Evolutionary conservation across 1,284 basidiomycete genomes (phyloP).

Genomic region (Phellopilus nigrolimitatus): DNA sequence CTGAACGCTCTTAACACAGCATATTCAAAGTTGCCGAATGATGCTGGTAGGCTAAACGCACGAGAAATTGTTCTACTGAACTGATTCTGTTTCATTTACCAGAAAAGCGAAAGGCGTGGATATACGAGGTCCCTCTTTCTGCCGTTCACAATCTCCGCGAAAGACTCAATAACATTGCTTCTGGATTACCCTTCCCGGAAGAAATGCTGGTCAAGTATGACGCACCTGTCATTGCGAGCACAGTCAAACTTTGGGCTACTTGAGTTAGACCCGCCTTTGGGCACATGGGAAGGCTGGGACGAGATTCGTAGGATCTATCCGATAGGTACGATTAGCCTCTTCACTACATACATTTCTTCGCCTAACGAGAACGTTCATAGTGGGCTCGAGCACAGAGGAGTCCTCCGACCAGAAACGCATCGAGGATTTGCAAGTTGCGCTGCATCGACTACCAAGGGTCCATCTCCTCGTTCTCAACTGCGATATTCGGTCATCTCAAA

Average conservation of each 20-base stretch:
- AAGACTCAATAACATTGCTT: slow-evolving; percentile 67
- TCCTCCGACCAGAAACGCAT: slow-evolving; percentile 53
- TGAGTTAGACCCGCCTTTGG: slow-evolving; percentile 81
- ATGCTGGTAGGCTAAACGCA: slow-evolving; percentile 47
- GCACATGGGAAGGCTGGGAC: slow-evolving; percentile 85
- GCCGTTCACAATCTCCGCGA: slow-evolving; percentile 82
- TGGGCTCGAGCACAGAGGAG: slow-evolving; percentile 54
- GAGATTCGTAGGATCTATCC: slow-evolving; percentile 84
- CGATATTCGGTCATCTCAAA: slow-evolving; percentile 73
- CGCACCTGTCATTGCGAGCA: slow-evolving; percentile 78
- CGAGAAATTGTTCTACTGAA: slow-evolving; percentile 5
- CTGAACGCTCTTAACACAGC: slow-evolving; percentile 60
- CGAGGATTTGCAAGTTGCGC: slow-evolving; percentile 61
- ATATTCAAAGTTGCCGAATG: slow-evolving; percentile 59
- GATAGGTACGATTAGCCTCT: slow-evolving; percentile 36
- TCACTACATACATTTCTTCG: not conserved
- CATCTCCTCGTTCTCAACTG: slow-evolving; percentile 83
- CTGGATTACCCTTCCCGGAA: slow-evolving; percentile 57
- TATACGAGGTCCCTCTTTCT: slow-evolving; percentile 84
- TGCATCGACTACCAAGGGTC: slow-evolving; percentile 73
- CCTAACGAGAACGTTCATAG: slow-evolving; percentile 26
- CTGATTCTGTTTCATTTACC: slow-evolving; percentile 8
- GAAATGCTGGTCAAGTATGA: slow-evolving; percentile 76
- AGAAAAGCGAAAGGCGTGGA: slow-evolving; percentile 90
- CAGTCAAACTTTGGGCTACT: slow-evolving; percentile 83